phyloP scores from a whole-genome alignment of 2,329 filamentous ascomycete genomes.

The Zymoseptoria pseudotritici region DNA sequence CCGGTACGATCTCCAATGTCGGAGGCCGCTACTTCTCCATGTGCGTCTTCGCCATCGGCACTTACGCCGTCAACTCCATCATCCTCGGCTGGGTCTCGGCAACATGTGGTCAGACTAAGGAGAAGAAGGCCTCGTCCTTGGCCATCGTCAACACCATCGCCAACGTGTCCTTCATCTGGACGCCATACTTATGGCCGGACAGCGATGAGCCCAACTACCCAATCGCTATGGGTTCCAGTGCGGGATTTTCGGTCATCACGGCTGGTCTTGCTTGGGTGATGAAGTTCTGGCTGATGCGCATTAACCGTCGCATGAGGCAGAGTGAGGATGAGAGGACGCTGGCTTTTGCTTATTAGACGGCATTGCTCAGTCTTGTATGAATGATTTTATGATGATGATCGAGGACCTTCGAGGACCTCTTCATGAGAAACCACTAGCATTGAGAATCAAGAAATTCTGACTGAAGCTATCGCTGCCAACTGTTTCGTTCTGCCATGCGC shows the following conservation, averaged over 20 bases:
- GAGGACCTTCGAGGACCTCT: not conserved
- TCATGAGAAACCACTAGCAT: not conserved
- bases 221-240: constrained; percentile 40
- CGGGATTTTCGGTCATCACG: constrained; percentile 38
- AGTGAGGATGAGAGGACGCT: constrained; percentile 24
- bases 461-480: too few relatives aligned
- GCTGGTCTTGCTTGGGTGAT: constrained; percentile 40
- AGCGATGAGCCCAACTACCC: constrained; percentile 40
- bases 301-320: constrained; percentile 34
- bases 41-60: constrained; percentile 27
- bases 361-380: not conserved
- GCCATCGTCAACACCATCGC: constrained; percentile 45
- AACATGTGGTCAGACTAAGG: constrained; percentile 42
- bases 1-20: constrained; percentile 31
- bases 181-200: constrained; percentile 45
- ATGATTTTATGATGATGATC: not conserved
- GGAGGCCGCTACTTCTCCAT: constrained; percentile 28
- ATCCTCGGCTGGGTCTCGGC: constrained; percentile 43
- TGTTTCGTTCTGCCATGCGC: too few relatives aligned
- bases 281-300: constrained; percentile 33
- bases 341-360: constrained; percentile 22
- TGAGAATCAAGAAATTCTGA: not conserved
- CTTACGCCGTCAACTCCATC: constrained; percentile 42
- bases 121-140: constrained; percentile 44
- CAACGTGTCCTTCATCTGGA: constrained; percentile 44